Evolutionary conservation across 2,329 filamentous ascomycete species (phyloP).

Genomic region (Amauroascus niger): DNA sequence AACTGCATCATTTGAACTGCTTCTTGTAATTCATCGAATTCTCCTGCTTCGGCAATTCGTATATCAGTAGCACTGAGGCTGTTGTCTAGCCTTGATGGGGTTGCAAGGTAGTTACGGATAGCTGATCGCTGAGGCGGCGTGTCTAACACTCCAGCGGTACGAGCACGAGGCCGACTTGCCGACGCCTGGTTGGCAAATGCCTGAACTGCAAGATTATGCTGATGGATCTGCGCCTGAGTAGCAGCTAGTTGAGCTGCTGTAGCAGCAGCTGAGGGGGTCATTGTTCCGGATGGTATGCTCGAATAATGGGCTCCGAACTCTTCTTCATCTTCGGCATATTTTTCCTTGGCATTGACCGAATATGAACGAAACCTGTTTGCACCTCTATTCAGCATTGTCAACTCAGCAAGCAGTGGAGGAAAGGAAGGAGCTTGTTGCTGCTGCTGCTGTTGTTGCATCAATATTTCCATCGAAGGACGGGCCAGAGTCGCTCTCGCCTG

Average conservation of each 20-base stretch:
- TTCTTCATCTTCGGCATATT: slow-evolving; percentile 82
- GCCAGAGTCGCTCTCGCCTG: slow-evolving; percentile 63
- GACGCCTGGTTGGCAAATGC: slow-evolving; percentile 80
- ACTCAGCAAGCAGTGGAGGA: slow-evolving; percentile 60
- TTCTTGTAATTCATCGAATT: slow-evolving; percentile 70
- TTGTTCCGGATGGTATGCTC: slow-evolving; percentile 47
- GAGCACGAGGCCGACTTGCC: slow-evolving; percentile 71
- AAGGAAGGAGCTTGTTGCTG: slow-evolving; percentile 42
- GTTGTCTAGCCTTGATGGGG: slow-evolving; percentile 64
- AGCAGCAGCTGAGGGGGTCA: slow-evolving; percentile 50
- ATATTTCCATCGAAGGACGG: slow-evolving; percentile 46
- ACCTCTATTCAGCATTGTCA: slow-evolving; percentile 66
- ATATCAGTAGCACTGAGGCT: slow-evolving; percentile 68
- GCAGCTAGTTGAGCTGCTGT: slow-evolving; percentile 49
- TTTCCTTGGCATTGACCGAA: slow-evolving; percentile 97
- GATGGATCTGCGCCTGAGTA: slow-evolving; percentile 63
- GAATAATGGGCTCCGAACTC: slow-evolving; percentile 57
- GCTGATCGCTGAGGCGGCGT: slow-evolving; percentile 55
- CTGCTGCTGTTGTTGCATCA: slow-evolving; percentile 37
- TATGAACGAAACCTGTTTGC: slow-evolving; percentile 89
- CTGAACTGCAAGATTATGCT: slow-evolving; percentile 87
- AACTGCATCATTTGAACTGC: slow-evolving; percentile 75
- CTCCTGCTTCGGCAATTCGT: slow-evolving; percentile 61
- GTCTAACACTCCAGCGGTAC: slow-evolving; percentile 86
- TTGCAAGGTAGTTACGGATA: slow-evolving; percentile 65